A percentile compares a stretch with the other conserved stretches of the same genome.
Conservation (phyloP, 495 filamentous ascomycete genomes). For the Entonaema liquescens region DNA sequence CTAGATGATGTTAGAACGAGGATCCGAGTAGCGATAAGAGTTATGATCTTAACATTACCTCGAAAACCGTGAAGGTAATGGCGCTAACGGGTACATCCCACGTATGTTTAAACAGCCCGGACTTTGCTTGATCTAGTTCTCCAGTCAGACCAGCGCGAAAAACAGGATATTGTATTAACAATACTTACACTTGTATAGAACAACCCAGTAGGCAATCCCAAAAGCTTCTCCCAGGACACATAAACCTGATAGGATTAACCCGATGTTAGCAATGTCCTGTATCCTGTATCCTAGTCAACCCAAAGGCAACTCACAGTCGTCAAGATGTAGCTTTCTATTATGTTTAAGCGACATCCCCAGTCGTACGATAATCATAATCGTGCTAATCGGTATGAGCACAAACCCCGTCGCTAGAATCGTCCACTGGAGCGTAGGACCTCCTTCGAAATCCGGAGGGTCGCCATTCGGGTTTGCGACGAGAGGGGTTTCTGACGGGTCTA, state of each 20-base stretch:
- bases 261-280: neutral
- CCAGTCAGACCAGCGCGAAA: neutral
- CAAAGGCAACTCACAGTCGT: neutral
- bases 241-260: neutral
- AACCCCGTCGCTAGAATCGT: neutral
- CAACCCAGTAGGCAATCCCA: conserved; percentile 2
- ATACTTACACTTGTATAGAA: neutral
- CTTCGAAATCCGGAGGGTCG: conserved; percentile 5
- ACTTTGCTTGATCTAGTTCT: neutral
- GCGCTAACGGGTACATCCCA: neutral
- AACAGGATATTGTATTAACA: neutral
- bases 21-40: too few species aligned
- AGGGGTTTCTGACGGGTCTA: neutral
- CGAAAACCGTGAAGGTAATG: neutral
- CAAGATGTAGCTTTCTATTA: neutral
- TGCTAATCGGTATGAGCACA: neutral
- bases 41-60: neutral
- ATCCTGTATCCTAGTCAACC: neutral
- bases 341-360: neutral
- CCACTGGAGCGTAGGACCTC: neutral
- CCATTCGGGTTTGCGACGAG: conserved; percentile 3
- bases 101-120: neutral
- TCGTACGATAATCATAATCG: neutral
- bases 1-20: neutral
- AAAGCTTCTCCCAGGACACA: neutral